Conservation (phyloP, 169 alveolate genomes). For the Hammondia hammondi region DNA sequence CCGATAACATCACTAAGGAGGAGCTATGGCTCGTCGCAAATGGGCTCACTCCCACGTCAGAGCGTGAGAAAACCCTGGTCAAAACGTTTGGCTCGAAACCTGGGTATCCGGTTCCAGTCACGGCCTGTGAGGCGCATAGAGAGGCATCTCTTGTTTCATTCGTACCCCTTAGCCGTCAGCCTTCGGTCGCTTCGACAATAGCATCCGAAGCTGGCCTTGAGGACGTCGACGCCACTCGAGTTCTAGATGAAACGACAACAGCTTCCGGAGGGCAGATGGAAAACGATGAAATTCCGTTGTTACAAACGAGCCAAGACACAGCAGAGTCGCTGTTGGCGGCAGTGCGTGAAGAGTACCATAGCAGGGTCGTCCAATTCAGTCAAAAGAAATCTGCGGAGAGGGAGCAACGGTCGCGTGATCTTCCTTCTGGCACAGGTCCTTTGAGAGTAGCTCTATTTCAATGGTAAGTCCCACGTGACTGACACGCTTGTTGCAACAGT, state of each 20-base stretch:
- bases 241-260: no score
- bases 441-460: neutral
- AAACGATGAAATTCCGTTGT: no score
- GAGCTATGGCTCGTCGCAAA: neutral
- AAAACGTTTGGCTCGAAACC: neutral
- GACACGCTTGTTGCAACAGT: no score
- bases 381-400: neutral
- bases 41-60: neutral
- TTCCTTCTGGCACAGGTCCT: neutral
- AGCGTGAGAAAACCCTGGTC: neutral
- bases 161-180: neutral
- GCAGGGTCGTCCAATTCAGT: neutral
- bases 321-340: neutral
- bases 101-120: conserved; percentile 19
- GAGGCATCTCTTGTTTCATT: neutral
- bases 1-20: neutral
- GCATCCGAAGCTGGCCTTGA: neutral
- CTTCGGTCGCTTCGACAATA: neutral
- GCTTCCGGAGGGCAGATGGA: no score
- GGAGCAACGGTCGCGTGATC: neutral
- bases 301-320: no score
- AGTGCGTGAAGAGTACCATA: neutral
- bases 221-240: neutral
- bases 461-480: neutral
- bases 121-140: neutral